Base-by-base conservation (phyloP, 495 filamentous ascomycete species). In the Chaetomidium leptoderma region DNA sequence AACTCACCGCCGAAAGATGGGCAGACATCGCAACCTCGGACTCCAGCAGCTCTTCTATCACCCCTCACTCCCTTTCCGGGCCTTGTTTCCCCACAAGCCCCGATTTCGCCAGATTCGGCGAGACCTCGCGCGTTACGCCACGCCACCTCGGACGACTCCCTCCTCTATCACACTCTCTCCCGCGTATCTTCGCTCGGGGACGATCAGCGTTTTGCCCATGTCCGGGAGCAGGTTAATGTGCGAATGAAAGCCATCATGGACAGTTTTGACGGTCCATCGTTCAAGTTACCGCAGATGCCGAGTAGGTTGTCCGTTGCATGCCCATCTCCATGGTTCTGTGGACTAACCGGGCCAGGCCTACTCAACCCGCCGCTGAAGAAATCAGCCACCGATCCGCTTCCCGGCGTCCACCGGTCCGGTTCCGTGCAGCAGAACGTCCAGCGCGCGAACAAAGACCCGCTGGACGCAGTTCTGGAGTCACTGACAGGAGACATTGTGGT, bases 231-330 rank as follows among this genome's bases (percentile, higher is more conserved):
- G 66, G 86, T 90, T 53, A 97, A 97, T 62, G 89, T 87, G 55
- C 81, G 92, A 29, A 74, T 93, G 62, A 96, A 95, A 73, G 92
- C 92, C 3, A 93, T 97, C 70, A 87, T 84, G 64, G 92, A 97
- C 66, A 95, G 84, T 68, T 82, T 86, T 58, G 92, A 92, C 65
- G 85, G 69, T 43, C 77, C 86, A 11, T 89, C 80, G 56, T 89
- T 91, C 69, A 85, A 83, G 52, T 65, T 88, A 59, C 85, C 83
- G 13, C 77, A 80, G 59, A 74, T 92, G 54, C 83, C 85, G 2
- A 82, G 84, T 63, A 66, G 26, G 69, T 77, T 79, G 45, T 66
- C 63, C 58, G 65, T 24, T 36, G 68, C 51, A 65, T 67, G 64
- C 60, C 56, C 23, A 49, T 55, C 43, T 36, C 19, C 9, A 54